Conservation (phyloP, 73 alveolate species). For the Stentor roeselii region DNA sequence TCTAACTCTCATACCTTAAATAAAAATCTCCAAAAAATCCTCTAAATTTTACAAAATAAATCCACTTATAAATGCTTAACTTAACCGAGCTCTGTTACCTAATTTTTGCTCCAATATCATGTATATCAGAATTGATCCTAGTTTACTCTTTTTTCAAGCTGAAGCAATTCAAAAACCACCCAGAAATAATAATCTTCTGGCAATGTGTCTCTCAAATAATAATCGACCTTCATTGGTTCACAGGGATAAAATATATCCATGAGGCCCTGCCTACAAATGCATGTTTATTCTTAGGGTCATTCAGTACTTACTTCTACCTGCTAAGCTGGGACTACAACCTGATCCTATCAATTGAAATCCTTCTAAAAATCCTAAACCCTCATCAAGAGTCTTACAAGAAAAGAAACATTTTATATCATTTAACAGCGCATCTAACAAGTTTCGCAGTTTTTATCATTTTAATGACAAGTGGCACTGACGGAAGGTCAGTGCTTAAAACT, state of each 20-base stretch:
- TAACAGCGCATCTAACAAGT: neutral
- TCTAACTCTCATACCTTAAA: too few relatives aligned
- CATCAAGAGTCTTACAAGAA: neutral
- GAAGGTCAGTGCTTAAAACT: neutral
- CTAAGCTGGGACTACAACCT: too few relatives aligned
- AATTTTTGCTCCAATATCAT: neutral
- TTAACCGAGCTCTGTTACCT: too few relatives aligned
- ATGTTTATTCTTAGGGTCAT: too few relatives aligned
- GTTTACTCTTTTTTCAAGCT: neutral
- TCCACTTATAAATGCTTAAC: too few relatives aligned
- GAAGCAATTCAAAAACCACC: neutral
- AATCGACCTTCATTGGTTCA: neutral
- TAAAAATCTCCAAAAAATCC: too few relatives aligned
- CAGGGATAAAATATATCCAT: too few relatives aligned
- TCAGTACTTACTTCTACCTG: too few relatives aligned
- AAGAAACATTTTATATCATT: neutral
- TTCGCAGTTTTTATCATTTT: too few relatives aligned
- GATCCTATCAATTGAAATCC: too few relatives aligned
- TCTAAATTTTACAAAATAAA: too few relatives aligned
- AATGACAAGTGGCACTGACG: neutral
- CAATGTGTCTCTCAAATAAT: neutral
- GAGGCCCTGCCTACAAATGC: too few relatives aligned
- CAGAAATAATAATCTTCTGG: neutral
- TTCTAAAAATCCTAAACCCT: neutral
- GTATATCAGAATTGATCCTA: neutral